Conservation (phyloP, 2,329 filamentous ascomycete genomes). For the Cladobotryum mycophilum region DNA sequence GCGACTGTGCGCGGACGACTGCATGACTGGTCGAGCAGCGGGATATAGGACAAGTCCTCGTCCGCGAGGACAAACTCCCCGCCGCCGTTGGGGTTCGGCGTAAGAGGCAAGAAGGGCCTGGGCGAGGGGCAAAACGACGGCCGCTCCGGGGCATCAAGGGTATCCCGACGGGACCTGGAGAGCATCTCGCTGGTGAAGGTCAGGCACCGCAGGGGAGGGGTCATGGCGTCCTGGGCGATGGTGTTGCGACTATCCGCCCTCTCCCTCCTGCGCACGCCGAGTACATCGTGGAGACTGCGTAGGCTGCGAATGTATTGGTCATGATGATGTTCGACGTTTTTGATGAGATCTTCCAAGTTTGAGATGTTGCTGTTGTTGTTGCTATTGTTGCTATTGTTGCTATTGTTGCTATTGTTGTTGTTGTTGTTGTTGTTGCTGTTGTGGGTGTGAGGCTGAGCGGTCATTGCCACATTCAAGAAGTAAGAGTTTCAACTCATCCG, state of each 20-base stretch:
- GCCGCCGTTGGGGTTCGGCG: conserved; percentile 16
- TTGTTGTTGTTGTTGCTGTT: background rate
- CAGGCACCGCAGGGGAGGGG: conserved; percentile 24
- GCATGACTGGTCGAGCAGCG: conserved; percentile 19
- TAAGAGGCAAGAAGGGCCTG: conserved; percentile 17
- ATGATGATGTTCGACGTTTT: conserved; percentile 26
- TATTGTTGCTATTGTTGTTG: conserved; percentile 6
- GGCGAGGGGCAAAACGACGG: conserved; percentile 19
- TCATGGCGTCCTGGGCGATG: conserved; percentile 18
- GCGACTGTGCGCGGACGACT: conserved; percentile 5
- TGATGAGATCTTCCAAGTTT: conserved; percentile 28
- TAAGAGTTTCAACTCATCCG: too few species aligned
- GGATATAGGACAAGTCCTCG: conserved; percentile 27
- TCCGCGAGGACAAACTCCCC: conserved; percentile 19
- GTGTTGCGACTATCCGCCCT: conserved; percentile 17
- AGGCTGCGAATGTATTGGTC: conserved; percentile 29
- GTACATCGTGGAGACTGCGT: conserved; percentile 23
- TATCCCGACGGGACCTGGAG: conserved; percentile 22
- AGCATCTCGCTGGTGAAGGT: conserved; percentile 14
- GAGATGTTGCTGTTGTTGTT: background rate
- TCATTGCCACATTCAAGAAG: conserved; percentile 6
- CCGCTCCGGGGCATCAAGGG: conserved; percentile 23
- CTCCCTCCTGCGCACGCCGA: conserved; percentile 16
- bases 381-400: conserved; percentile 1
- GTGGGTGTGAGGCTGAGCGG: conserved; percentile 13